Evolutionary conservation across 2,329 filamentous ascomycete species (phyloP).

Genomic region (Dendrostoma leiphaemia): DNA sequence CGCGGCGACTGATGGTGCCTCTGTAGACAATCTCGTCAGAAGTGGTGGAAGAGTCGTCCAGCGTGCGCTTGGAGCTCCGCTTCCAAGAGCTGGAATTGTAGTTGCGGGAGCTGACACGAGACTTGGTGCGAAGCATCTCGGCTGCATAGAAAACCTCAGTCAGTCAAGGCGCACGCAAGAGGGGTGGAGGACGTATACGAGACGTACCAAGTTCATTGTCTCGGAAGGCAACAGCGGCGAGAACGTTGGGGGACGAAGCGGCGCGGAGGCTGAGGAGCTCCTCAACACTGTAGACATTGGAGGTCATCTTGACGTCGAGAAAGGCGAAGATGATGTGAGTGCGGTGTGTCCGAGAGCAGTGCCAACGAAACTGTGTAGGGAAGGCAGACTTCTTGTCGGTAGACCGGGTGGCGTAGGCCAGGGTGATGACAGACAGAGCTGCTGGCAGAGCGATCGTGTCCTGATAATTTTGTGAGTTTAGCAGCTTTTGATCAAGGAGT

Average conservation of each 20-base stretch:
- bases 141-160: constrained; percentile 16
- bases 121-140: constrained; percentile 28
- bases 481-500: constrained; percentile 36
- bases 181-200: background rate
- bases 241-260: constrained; percentile 7
- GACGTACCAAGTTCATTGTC: constrained; percentile 21
- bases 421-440: constrained; percentile 32
- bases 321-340: constrained; percentile 41
- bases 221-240: constrained; percentile 10
- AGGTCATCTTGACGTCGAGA: constrained; percentile 39
- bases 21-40: constrained; percentile 37
- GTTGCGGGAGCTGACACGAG: constrained; percentile 19
- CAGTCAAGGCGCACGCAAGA: background rate
- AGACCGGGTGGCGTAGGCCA: constrained; percentile 24
- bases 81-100: constrained; percentile 19
- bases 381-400: constrained; percentile 22
- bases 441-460: constrained; percentile 25
- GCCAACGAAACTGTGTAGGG: constrained; percentile 40
- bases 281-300: constrained; percentile 39
- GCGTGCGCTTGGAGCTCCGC: constrained; percentile 25
- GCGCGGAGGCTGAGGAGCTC: constrained; percentile 44
- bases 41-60: constrained; percentile 32
- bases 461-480: constrained; percentile 30
- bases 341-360: constrained; percentile 31
- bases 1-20: constrained; percentile 30